Conservation (phyloP, 192 early-diverging fungal species). For the Obelidium mucronatum region DNA sequence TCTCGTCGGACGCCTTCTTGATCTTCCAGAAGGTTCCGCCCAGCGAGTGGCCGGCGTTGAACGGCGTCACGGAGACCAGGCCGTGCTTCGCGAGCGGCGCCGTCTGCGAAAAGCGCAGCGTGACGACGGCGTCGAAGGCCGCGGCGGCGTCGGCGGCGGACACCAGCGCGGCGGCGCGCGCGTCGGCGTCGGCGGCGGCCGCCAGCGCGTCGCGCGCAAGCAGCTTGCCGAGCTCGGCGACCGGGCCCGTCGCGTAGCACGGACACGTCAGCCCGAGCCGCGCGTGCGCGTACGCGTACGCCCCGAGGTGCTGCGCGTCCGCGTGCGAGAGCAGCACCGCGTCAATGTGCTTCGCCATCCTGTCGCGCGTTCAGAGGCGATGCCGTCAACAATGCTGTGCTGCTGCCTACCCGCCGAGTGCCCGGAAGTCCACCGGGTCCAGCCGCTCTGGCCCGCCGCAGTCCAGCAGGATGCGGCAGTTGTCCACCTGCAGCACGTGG, state of each 20-base stretch:
- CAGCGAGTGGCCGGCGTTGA: slow-evolving; percentile 91
- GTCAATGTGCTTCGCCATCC: slow-evolving; percentile 89
- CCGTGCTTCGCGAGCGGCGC: slow-evolving; percentile 76
- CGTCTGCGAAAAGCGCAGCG: slow-evolving; percentile 84
- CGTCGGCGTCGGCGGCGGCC: slow-evolving; percentile 69
- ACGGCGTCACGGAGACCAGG: slow-evolving; percentile 89
- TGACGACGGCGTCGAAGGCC: slow-evolving; percentile 82
- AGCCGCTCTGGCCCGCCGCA: slow-evolving; percentile 91
- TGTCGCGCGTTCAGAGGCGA: slow-evolving; percentile 34
- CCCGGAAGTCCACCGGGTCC: slow-evolving; percentile 70
- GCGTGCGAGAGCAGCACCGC: slow-evolving; percentile 89
- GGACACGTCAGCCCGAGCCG: slow-evolving; percentile 85
- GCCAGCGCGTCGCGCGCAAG: slow-evolving; percentile 83
- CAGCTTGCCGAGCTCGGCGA: slow-evolving; percentile 88
- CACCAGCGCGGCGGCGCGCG: slow-evolving; percentile 69
- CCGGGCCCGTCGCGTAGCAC: slow-evolving; percentile 89
- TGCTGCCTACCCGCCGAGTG: slow-evolving; percentile 67
- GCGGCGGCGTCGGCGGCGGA: slow-evolving; percentile 80
- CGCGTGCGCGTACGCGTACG: slow-evolving; percentile 76
- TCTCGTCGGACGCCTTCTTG: slow-evolving; percentile 90
- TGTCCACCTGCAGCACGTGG: slow-evolving; percentile 91
- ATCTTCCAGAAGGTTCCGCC: slow-evolving; percentile 98
- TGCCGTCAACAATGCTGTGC: background rate
- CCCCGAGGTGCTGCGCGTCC: slow-evolving; percentile 87
- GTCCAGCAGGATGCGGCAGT: slow-evolving; percentile 91